Evolutionary conservation across 192 early-diverging fungal species (phyloP), one percentile per base, ranked within the genome.

Genomic region (Lunasporangiospora selenospora): DNA sequence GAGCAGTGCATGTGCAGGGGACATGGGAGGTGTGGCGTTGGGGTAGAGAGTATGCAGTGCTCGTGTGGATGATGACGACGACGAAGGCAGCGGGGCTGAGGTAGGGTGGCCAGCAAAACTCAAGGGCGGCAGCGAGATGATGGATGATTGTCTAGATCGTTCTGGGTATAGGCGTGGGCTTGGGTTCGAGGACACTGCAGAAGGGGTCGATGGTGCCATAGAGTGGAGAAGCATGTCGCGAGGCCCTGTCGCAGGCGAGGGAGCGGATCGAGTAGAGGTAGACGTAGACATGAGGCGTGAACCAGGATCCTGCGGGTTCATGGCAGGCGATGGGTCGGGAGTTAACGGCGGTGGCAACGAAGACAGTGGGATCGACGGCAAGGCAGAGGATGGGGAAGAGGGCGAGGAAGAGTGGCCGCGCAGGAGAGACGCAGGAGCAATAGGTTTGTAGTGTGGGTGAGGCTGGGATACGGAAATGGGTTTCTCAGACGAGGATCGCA

Each of bases 261-360:
- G n/a, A 16, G 0, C 29, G 18, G 26, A 29, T n/a, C n/a, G 44
- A 30, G 33, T 58, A 46, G 21, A 18, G 18, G 32, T 29, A 48
- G 6, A 34, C 33, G 11, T 38, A 3, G 53, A 55, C 16, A 8
- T 60, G 66, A 42, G 36, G 32, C 27, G 56, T 62, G 48, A n/a
- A n/a, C n/a, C n/a, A n/a, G 69, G 69, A 42, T 62, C 55, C 32
- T 73, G 60, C 21, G 69, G 60, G 55, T 21, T 58, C 69, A 73
- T 73, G 31, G 54, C 63, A 21, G 60, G 60, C 21, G 69, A 63
- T 32, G 60, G 55, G 33, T 58, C 54, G 19, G 60, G 60, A 27
- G 48, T 41, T 6, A 27, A 24, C 15, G 67, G 53, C 3, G 29
- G n/a, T n/a, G n/a, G n/a, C n/a, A n/a, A n/a, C n/a, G n/a, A n/a